These are phyloP conservation scores for Monilinia polystroma DNA, from an alignment of 2,329 filamentous ascomycete genomes.

Conservation along the genomic window DNA sequence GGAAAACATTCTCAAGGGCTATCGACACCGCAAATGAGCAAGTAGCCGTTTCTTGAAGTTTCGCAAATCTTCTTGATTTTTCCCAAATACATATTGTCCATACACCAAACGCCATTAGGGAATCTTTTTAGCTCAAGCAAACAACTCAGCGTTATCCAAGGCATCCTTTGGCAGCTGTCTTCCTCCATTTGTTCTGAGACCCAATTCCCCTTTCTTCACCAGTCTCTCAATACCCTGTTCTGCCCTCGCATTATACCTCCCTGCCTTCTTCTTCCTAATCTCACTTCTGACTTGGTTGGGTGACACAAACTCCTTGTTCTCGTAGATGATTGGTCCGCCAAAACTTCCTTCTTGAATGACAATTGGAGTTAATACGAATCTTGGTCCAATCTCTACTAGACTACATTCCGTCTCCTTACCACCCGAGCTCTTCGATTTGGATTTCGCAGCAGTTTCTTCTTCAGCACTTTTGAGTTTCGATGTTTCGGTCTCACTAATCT, in stretches of 20 bases:
- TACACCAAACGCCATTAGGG: slow-evolving; percentile 24
- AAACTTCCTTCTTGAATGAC: slow-evolving; percentile 94
- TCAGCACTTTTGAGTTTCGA: slow-evolving; percentile 45
- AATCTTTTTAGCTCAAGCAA: slow-evolving; percentile 54
- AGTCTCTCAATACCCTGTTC: slow-evolving; percentile 72
- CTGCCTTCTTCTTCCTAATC: slow-evolving; percentile 71
- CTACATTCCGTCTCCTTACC: slow-evolving; percentile 71
- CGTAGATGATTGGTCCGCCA: slow-evolving; percentile 93
- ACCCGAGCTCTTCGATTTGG: slow-evolving; percentile 43
- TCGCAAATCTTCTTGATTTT: neutral
- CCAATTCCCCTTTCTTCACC: slow-evolving; percentile 73
- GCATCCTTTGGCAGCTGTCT: slow-evolving; percentile 62
- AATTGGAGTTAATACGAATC: slow-evolving; percentile 90
- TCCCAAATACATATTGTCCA: slow-evolving; percentile 17
- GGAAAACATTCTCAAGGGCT: neutral
- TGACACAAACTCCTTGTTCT: slow-evolving; percentile 96
- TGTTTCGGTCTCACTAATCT: slow-evolving; percentile 81
- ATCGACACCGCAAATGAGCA: slow-evolving; percentile 9
- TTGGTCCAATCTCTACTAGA: slow-evolving; percentile 88
- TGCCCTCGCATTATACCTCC: slow-evolving; percentile 71
- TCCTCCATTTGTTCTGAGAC: slow-evolving; percentile 66
- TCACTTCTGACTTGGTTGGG: slow-evolving; percentile 93
- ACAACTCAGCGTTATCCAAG: slow-evolving; percentile 74
- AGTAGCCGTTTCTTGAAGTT: neutral
- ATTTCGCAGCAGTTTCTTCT: slow-evolving; percentile 42